Evolutionary conservation across 805 yeast genomes (phyloP), one percentile per base, ranked within the genome.

Genomic region (Teunomyces tritomae): DNA sequence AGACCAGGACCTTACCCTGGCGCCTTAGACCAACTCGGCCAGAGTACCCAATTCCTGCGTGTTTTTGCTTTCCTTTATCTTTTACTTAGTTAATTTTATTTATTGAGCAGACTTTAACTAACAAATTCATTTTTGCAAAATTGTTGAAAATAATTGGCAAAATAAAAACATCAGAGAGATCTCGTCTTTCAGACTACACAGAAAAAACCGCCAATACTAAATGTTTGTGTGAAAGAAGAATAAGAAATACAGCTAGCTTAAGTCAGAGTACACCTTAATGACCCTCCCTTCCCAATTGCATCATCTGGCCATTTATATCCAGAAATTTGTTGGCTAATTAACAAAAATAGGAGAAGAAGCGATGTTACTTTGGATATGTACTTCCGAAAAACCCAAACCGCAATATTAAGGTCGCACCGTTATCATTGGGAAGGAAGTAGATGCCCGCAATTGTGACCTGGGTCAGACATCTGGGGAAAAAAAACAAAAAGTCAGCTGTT

Each of bases 1-100:
- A 53, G 56, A 53, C 57, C 57, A 53, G 57, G 57, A 53, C 57
- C 57, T 53, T 53, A 53, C 57, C 57, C 57, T 53, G 57, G 57
- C 57, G 57, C 57, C 57, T 53, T 53, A 53, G 55, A 53, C 57
- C 57, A 51, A 49, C 57, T 53, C 57, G 57, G 57, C 57, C 57
- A 53, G 57, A 53, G 57, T 53, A 53, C 57, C 57, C 53, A 48
- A 50, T 52, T 50, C 56, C 53, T 52, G 51, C n/a, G 8, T 6
- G 4, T 8, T 5, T 4, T 8, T 29, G 20, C 8, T 39, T 24
- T 27, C 20, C 11, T 13, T 27, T 16, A 28, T n/a, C 0, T 13
- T 32, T 32, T 32, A 5, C 9, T 28, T 20, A 20, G 24, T 20
- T 20, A 20, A 20, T 20, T 20, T 5, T 5, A 20, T 20, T 2